Percentiles rank a stretch among this genome's conserved stretches.
phyloP scores from a whole-genome alignment of 23 red algal genomes.

The Cyanidium caldarium region DNA sequence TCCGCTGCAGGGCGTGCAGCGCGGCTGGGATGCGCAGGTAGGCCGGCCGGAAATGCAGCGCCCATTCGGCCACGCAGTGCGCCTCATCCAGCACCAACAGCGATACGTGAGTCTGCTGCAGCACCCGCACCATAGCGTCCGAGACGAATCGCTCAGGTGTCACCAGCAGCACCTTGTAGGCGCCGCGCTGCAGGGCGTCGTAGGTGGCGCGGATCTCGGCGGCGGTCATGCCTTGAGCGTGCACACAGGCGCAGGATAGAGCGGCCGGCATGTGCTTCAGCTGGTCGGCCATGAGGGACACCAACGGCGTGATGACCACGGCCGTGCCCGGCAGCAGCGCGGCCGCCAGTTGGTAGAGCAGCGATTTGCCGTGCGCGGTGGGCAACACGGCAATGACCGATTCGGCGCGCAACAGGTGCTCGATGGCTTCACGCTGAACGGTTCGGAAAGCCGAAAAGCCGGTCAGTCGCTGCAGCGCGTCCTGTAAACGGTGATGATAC shows the following conservation, averaged over 20 bases:
- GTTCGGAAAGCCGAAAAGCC: slow-evolving; percentile 10
- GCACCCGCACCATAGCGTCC: slow-evolving; percentile 21
- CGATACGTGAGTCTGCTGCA: slow-evolving; percentile 12
- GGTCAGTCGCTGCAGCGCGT: background rate
- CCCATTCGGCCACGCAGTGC: slow-evolving; percentile 50
- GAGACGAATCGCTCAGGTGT: slow-evolving; percentile 60
- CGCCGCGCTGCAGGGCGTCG: slow-evolving; percentile 11
- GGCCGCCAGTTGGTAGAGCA: slow-evolving; percentile 50
- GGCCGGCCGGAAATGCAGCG: slow-evolving; percentile 34
- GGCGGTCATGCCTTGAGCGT: slow-evolving; percentile 1
- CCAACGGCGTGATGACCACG: slow-evolving; percentile 46
- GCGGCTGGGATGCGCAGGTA: slow-evolving; percentile 29
- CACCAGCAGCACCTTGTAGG: slow-evolving; percentile 47
- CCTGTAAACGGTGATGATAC: background rate
- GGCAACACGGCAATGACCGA: slow-evolving; percentile 42
- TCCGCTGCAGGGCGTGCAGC: slow-evolving; percentile 21
- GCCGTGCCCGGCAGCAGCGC: slow-evolving; percentile 35
- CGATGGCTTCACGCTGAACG: slow-evolving; percentile 20
- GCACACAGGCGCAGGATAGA: slow-evolving; percentile 29
- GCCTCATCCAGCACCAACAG: slow-evolving; percentile 65
- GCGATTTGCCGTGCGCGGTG: slow-evolving; percentile 38
- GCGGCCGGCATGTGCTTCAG: slow-evolving; percentile 1
- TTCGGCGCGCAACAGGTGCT: slow-evolving; percentile 6
- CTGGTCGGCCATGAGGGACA: slow-evolving; percentile 43
- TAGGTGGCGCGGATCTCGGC: background rate